Evolutionary conservation across 208 protist genomes (phyloP), one percentile per base, ranked within the genome.

Genomic region (Novymonas esmeraldas): DNA sequence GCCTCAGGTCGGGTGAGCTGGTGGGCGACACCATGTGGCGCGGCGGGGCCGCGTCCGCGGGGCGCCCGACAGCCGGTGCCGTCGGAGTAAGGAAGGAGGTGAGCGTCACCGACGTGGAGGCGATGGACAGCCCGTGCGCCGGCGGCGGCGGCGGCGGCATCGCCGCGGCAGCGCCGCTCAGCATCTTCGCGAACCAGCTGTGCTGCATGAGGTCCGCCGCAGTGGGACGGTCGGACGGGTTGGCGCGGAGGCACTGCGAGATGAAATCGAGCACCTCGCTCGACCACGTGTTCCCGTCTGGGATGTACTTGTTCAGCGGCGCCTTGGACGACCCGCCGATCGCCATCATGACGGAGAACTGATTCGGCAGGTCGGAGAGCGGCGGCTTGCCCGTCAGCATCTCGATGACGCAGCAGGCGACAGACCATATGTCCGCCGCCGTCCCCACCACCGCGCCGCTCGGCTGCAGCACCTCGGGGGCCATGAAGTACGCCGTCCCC

Each of bases 401-500:
- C 76, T 97, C 88, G 64, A 97, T 87, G 20, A 96, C 82, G 50
- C 86, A 94, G 76, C 93, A 97, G 11, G 84, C 95, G 14, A 96
- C 75, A n/a, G 85, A 91, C 93, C 95, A 98, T 24, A 98, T 82
- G 66, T 98, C 95, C 16, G 89, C 80, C 52, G 81, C 42, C 13
- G 79, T 74, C 22, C 59, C 74, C 0, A 39, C 60, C n/a, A 55
- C 18, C n/a, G 52, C 29, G 18, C 41, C 52, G 7, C 81, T 58
- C 5, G 70, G 73, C 1, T 78, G 61, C 51, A 97, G 81, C 16
- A 95, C 81, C 58, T 98, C 95, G 18, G 95, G 95, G 0, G 95
- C 86, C 79, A 98, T 95, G 58, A 95, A 98, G 76, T 94, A 87
- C 14, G 91, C 87, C 28, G 95, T 98, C 7, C 95, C 95, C 2